phyloP scores from a whole-genome alignment of 106 monocot species.

The Acanthochlamys bracteata region DNA sequence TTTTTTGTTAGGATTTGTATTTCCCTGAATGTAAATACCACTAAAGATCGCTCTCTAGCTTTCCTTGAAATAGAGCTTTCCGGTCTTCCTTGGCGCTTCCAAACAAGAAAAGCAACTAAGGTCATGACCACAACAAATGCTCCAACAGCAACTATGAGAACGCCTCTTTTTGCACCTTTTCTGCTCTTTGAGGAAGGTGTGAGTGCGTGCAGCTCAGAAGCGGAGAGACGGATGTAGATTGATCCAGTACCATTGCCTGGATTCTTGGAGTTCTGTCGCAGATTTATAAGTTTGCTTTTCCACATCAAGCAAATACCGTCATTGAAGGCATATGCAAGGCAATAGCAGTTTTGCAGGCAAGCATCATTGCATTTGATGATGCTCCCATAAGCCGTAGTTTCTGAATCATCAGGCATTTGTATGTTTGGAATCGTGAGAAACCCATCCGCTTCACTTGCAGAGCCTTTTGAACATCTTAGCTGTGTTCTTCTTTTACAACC shows the following conservation, averaged over 20 bases:
- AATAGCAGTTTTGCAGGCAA: slow-evolving; percentile 17
- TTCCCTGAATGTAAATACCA: slow-evolving; percentile 3
- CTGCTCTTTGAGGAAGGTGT: neutral
- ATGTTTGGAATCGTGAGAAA: slow-evolving; percentile 10
- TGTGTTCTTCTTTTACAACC: slow-evolving; percentile 9
- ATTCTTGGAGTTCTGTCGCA: neutral
- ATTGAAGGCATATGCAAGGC: slow-evolving; percentile 11
- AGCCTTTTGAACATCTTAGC: neutral
- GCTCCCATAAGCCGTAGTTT: neutral
- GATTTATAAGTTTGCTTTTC: slow-evolving; percentile 3
- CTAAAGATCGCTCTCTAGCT: neutral
- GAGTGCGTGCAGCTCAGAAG: slow-evolving; percentile 1
- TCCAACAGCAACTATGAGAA: neutral
- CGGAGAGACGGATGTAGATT: neutral
- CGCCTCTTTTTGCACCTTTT: neutral
- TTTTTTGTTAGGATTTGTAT: slow-evolving; percentile 4
- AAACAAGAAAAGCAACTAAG: neutral
- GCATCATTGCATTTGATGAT: neutral
- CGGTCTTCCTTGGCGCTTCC: slow-evolving; percentile 1
- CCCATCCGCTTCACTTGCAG: neutral
- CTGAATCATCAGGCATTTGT: slow-evolving; percentile 1
- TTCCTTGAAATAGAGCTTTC: neutral
- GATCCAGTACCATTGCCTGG: neutral
- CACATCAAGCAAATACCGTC: neutral
- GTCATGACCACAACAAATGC: neutral